Evolutionary conservation across 331 rosid species (phyloP).

Genomic region (Spiraea crenata): DNA sequence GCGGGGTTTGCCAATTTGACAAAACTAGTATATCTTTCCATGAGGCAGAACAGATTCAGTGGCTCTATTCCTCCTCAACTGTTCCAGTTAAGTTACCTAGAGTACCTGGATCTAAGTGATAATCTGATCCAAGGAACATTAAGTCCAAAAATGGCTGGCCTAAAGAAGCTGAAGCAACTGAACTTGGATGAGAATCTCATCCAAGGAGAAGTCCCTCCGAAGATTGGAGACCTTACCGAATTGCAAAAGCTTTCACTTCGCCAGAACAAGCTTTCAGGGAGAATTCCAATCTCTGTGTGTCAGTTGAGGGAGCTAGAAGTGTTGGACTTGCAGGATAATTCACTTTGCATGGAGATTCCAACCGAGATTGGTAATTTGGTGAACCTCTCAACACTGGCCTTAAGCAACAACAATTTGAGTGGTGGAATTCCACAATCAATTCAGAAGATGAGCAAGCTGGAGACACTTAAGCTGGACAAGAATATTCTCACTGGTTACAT

Average conservation of each 20-base stretch:
- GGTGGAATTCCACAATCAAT: constrained; percentile 34
- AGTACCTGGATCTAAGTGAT: constrained; percentile 25
- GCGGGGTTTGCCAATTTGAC: constrained; percentile 17
- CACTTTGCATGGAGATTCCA: constrained; percentile 17
- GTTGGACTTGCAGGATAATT: constrained; percentile 26
- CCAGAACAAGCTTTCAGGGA: not conserved
- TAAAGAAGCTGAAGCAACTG: constrained; percentile 11
- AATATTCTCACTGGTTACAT: constrained; percentile 23
- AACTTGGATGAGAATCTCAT: constrained; percentile 28
- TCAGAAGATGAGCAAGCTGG: constrained; percentile 14
- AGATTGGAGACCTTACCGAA: constrained; percentile 19
- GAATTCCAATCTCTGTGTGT: constrained; percentile 9
- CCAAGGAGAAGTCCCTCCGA: constrained; percentile 18
- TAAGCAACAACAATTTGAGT: constrained; percentile 24
- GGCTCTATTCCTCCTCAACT: constrained; percentile 21
- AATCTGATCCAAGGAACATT: constrained; percentile 11
- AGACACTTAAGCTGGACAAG: constrained; percentile 5
- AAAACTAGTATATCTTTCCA: constrained; percentile 22
- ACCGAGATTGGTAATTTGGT: constrained; percentile 16
- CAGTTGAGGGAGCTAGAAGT: constrained; percentile 2
- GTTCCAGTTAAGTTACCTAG: constrained; percentile 11
- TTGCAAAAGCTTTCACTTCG: constrained; percentile 10
- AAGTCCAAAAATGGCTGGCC: constrained; percentile 12
- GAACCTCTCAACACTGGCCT: constrained; percentile 22
- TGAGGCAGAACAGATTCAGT: constrained; percentile 21